Evolutionary conservation across 495 filamentous ascomycete species (phyloP).

Genomic region (Acidomyces sp.): DNA sequence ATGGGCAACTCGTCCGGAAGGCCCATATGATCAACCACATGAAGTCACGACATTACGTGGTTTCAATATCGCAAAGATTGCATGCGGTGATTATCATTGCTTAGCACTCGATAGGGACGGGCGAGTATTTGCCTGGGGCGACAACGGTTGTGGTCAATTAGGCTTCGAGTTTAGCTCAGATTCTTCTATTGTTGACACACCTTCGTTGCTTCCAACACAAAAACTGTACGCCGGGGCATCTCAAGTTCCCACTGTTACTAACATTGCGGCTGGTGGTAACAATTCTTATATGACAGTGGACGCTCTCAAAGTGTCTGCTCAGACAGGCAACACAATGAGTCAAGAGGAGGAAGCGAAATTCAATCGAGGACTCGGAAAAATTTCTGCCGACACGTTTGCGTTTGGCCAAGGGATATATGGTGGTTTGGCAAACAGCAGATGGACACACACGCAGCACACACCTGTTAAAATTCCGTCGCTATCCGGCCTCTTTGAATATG

Average conservation of each 20-base stretch:
- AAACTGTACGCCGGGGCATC: slow-evolving; percentile 55
- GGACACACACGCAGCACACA: slow-evolving; percentile 71
- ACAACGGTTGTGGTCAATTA: slow-evolving; percentile 78
- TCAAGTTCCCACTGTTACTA: slow-evolving; percentile 48
- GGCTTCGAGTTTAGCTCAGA: slow-evolving; percentile 56
- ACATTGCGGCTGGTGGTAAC: slow-evolving; percentile 68
- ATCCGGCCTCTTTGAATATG: slow-evolving; percentile 70
- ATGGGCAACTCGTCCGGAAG: slow-evolving; percentile 64
- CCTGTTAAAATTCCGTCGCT: slow-evolving; percentile 75
- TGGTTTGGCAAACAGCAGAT: slow-evolving; percentile 69
- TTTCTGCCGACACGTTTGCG: slow-evolving; percentile 67
- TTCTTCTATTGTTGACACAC: slow-evolving; percentile 50
- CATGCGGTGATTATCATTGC: slow-evolving; percentile 79
- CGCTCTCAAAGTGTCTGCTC: slow-evolving; percentile 43
- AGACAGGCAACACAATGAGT: slow-evolving; percentile 30
- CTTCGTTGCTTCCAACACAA: slow-evolving; percentile 51
- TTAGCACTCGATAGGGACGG: slow-evolving; percentile 61
- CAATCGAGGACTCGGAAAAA: slow-evolving; percentile 33
- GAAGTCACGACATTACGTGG: slow-evolving; percentile 54
- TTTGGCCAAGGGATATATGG: slow-evolving; percentile 79
- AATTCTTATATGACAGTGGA: slow-evolving; percentile 83
- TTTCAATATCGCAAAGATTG: slow-evolving; percentile 54
- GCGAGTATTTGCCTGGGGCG: slow-evolving; percentile 74
- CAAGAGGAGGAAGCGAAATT: slow-evolving; percentile 22
- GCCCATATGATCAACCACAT: slow-evolving; percentile 66